A percentile compares a stretch with the other conserved stretches of the same genome.
phyloP scores from a whole-genome alignment of 768 basidiomycete species.

The Candolleomyces eurysporus region DNA sequence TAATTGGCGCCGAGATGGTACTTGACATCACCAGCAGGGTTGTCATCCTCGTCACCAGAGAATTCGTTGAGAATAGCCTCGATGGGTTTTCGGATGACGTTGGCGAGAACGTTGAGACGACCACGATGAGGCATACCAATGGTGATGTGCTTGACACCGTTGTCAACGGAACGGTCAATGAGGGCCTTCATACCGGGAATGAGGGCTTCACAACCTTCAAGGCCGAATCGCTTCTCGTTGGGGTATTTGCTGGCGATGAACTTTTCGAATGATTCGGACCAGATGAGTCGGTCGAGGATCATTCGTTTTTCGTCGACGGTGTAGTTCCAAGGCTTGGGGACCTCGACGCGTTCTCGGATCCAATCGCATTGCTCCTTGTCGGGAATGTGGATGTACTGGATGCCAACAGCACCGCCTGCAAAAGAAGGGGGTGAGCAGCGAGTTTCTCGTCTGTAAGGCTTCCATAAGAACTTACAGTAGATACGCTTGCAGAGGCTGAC shows the following conservation, averaged over 20 bases:
- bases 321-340: conserved; percentile 96
- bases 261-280: conserved; percentile 97
- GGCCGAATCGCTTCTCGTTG: conserved; percentile 98
- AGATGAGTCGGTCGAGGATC: conserved; percentile 98
- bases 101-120: conserved; percentile 94
- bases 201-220: conserved; percentile 96
- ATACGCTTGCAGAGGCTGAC: conserved; percentile 88
- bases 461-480: conserved; percentile 67
- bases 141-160: conserved; percentile 93
- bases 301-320: conserved; percentile 97
- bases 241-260: conserved; percentile 99
- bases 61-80: conserved; percentile 99
- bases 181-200: conserved; percentile 99
- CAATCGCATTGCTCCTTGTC: conserved; percentile 99
- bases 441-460: neutral
- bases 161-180: conserved; percentile 94
- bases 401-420: conserved; percentile 81
- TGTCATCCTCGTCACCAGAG: conserved; percentile 68
- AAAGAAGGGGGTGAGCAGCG: conserved; percentile 6
- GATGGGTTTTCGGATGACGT: conserved; percentile 97
- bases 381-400: conserved; percentile 94
- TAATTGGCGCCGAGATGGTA: conserved; percentile 99
- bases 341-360: conserved; percentile 95
- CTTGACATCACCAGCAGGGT: conserved; percentile 96
- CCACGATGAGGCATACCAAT: conserved; percentile 99